phyloP scores from a whole-genome alignment of 352 stramenopile genomes.

The Nothophytophthora sp. region DNA sequence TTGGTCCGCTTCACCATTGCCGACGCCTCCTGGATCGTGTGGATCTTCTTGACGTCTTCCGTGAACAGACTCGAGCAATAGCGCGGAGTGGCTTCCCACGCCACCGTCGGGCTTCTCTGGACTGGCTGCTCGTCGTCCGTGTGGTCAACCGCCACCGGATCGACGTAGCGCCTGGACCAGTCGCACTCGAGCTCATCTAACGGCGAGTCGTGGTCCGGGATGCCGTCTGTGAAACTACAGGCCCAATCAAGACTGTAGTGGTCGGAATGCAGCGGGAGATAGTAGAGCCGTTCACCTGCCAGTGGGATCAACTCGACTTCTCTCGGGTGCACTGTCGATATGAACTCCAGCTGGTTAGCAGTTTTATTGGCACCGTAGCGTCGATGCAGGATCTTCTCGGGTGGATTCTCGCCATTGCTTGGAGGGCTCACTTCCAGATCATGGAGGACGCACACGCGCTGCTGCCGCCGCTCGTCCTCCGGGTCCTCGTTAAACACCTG shows the following conservation, averaged over 20 bases:
- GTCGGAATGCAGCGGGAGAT: constrained; percentile 54
- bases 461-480: constrained; percentile 1
- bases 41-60: constrained; percentile 17
- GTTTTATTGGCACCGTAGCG: not conserved
- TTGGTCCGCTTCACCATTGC: constrained; percentile 14
- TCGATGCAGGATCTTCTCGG: constrained; percentile 16
- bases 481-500: constrained; percentile 24
- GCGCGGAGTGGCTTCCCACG: constrained; percentile 18
- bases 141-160: not conserved
- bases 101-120: constrained; percentile 2
- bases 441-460: constrained; percentile 21
- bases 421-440: constrained; percentile 8
- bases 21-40: constrained; percentile 23
- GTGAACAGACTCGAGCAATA: constrained; percentile 32
- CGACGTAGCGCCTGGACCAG: constrained; percentile 8
- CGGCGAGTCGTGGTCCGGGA: constrained; percentile 26
- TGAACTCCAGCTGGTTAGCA: constrained; percentile 33
- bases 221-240: constrained; percentile 30
- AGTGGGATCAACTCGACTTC: constrained; percentile 52
- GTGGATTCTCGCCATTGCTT: constrained; percentile 1
- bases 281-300: constrained; percentile 49
- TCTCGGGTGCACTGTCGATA: constrained; percentile 32
- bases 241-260: constrained; percentile 50
- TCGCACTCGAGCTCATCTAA: constrained; percentile 26
- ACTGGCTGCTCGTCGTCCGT: not conserved